These are phyloP conservation scores for Euphorbia tirucalli DNA, from an alignment of 345 rosid species.

Conservation along the genomic window DNA sequence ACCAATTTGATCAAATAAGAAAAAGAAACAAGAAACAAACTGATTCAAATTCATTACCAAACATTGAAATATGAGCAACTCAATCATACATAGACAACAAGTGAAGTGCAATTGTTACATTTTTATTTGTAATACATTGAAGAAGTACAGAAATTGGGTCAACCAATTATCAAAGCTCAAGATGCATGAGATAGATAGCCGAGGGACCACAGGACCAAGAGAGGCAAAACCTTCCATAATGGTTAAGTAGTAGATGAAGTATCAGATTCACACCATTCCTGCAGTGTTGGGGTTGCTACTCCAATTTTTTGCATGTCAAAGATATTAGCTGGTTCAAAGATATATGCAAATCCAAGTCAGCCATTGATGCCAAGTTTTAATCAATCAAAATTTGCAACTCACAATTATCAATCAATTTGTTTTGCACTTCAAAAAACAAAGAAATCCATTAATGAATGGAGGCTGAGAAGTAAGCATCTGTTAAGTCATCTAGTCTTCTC, in stretches of 20 bases:
- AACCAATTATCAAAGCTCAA: not conserved
- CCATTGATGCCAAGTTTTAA: not conserved
- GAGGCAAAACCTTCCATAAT: not conserved
- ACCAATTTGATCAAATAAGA: not conserved
- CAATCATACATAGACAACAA: not conserved
- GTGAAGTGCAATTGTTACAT: not conserved
- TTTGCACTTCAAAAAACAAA: not conserved
- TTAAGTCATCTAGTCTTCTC: not conserved
- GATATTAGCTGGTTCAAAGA: conserved; percentile 54
- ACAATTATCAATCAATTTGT: not conserved
- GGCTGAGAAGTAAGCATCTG: not conserved
- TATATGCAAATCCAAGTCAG: not conserved
- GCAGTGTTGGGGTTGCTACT: conserved; percentile 52
- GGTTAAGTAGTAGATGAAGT: conserved; percentile 22
- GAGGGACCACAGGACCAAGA: not conserved
- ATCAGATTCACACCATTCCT: conserved; percentile 54
- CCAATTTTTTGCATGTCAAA: conserved; percentile 77
- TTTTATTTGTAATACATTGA: not conserved
- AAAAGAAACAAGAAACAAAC: too few species aligned
- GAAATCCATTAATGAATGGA: not conserved
- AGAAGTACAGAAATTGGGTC: not conserved
- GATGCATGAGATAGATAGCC: not conserved
- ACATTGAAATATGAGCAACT: not conserved
- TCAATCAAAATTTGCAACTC: not conserved
- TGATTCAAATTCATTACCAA: too few species aligned